Conservation (phyloP, 2,329 filamentous ascomycete genomes). For the Pseudophaeomoniella oleicola region DNA sequence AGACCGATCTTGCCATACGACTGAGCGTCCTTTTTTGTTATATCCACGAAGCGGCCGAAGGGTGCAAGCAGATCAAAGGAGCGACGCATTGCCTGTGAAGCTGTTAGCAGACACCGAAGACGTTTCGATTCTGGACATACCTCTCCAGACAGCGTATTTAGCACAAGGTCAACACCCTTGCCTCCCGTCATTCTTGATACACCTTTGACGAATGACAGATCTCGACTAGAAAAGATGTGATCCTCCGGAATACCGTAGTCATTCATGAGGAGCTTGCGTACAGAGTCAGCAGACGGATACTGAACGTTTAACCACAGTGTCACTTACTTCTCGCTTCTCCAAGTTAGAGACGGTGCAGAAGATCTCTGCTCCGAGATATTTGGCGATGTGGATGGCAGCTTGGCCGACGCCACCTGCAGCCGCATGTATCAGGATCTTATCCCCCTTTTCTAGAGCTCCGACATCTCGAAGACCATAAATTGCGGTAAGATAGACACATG, state of each 20-base stretch:
- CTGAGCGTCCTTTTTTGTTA: slow-evolving; percentile 15
- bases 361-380: slow-evolving; percentile 10
- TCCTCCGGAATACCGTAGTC: slow-evolving; percentile 11
- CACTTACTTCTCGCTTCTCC: too few species aligned
- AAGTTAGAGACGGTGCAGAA: slow-evolving; percentile 10
- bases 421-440: slow-evolving; percentile 12
- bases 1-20: slow-evolving; percentile 28
- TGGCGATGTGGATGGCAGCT: slow-evolving; percentile 15
- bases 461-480: slow-evolving; percentile 5
- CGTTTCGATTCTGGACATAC: slow-evolving; percentile 12
- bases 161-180: slow-evolving; percentile 15
- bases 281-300: too few species aligned
- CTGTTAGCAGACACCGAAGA: neutral
- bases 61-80: slow-evolving; percentile 15
- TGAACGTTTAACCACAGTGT: too few species aligned
- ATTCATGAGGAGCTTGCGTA: slow-evolving; percentile 9
- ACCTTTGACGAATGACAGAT: slow-evolving; percentile 9
- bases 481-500: slow-evolving; percentile 8
- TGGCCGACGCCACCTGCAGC: slow-evolving; percentile 10
- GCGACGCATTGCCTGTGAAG: slow-evolving; percentile 7
- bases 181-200: slow-evolving; percentile 11
- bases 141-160: slow-evolving; percentile 16
- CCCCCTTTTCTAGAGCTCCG: slow-evolving; percentile 6
- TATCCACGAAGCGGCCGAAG: slow-evolving; percentile 18
- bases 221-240: slow-evolving; percentile 13